Evolutionary conservation across 2,329 filamentous ascomycete genomes (phyloP), one percentile per base, ranked within the genome.

Genomic region (Botrytis tulipae): DNA sequence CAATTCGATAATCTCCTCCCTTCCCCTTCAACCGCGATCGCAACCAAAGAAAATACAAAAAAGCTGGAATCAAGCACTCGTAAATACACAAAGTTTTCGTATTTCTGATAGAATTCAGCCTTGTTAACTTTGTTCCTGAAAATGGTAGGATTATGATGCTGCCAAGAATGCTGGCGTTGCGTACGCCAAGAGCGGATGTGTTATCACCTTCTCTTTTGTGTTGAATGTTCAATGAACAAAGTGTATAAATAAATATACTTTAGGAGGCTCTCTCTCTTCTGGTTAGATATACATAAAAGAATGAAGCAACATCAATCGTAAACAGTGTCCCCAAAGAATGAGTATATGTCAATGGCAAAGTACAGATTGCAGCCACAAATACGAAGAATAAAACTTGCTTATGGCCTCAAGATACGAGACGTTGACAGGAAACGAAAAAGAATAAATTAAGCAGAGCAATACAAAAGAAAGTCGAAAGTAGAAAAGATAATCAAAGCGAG

Each of bases 31-130:
- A 18, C 63, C 44, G 5, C 35, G 4, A 63, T 16, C 14, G 5
- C 40, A 63, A 6, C 16, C 14, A 16, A 37, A n/a, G 10, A 2
- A 48, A 51, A n/a, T 22, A 37, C 29, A n/a, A 5, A 7, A 25
- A 37, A 10, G 16, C 46, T 1, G 18, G n/a, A 37, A 3, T 37
- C 9, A 18, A 54, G n/a, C 14, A 16, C 48, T n/a, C 25, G 51
- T 18, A 18, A 54, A 29, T 29, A 29, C 51, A 54, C 51, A 54
- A 29, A 29, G 14, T 25, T 60, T 61, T 61, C 37, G 25, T 25
- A 67, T 6, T 67, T 51, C 44, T 20, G 70, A 61, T 61, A 42
- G 32, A 61, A 35, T 54, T 35, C 71, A 62, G 71, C 71, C 71
- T 67, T 61, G 37, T 61, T n/a, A 22, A 60, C 57, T 18, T 40